These are phyloP conservation scores for Mariannaea elegans DNA, from an alignment of 2,329 filamentous ascomycete species.

Conservation along the genomic window DNA sequence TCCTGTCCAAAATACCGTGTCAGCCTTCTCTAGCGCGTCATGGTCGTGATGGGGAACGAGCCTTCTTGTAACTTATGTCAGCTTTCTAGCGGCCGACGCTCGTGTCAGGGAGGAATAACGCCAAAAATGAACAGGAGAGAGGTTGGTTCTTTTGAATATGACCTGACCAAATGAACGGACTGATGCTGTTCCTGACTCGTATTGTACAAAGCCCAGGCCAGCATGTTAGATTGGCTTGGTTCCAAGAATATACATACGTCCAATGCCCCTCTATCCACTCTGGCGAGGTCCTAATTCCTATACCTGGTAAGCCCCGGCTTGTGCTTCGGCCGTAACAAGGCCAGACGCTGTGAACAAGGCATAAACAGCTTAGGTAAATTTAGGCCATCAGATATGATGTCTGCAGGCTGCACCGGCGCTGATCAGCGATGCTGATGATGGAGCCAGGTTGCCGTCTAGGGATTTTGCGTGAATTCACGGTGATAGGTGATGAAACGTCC, in stretches of 20 bases:
- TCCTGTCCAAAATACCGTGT: slow-evolving; percentile 19
- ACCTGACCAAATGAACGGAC: background rate
- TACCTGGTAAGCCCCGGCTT: too few species aligned
- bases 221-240: background rate
- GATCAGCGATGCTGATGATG: too few species aligned
- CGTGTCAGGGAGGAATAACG: slow-evolving; percentile 16
- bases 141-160: slow-evolving; percentile 16
- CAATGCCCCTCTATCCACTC: background rate
- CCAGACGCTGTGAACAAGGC: too few species aligned
- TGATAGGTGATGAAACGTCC: background rate
- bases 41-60: slow-evolving; percentile 34
- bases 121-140: background rate
- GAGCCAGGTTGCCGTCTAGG: background rate
- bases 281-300: too few species aligned
- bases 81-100: slow-evolving; percentile 14
- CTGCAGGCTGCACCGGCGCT: too few species aligned
- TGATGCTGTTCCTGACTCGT: slow-evolving; percentile 2
- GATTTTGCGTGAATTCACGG: slow-evolving; percentile 10
- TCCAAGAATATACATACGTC: background rate
- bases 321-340: too few species aligned
- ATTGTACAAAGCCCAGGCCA: background rate
- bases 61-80: slow-evolving; percentile 4
- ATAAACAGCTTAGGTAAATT: too few species aligned
- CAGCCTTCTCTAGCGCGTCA: slow-evolving; percentile 36
- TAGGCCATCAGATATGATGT: too few species aligned